Evolutionary conservation across 495 filamentous ascomycete species (phyloP).

Genomic region (Aspergillus ostianus): DNA sequence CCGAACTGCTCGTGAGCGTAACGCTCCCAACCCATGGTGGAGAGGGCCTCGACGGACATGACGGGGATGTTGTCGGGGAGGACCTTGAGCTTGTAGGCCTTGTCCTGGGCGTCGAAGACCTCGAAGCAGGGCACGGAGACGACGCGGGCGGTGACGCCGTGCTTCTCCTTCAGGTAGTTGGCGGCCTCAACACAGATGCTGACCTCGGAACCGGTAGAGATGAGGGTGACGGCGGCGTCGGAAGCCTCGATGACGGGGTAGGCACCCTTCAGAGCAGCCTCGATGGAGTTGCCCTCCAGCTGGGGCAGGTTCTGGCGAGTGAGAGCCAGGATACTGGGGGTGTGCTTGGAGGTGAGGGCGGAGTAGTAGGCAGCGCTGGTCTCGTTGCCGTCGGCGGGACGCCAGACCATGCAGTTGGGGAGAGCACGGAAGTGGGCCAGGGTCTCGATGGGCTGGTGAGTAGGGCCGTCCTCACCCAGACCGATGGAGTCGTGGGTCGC

Average conservation of each 20-base stretch:
- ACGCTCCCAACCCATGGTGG: slow-evolving; percentile 93
- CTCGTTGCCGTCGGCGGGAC: slow-evolving; percentile 98
- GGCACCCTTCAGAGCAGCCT: slow-evolving; percentile 86
- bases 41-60: slow-evolving; percentile 91
- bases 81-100: slow-evolving; percentile 88
- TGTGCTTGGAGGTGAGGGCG: slow-evolving; percentile 85
- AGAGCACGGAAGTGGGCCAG: slow-evolving; percentile 98
- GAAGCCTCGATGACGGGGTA: slow-evolving; percentile 86
- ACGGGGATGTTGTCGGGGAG: slow-evolving; percentile 94
- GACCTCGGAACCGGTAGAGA: slow-evolving; percentile 96
- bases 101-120: slow-evolving; percentile 91
- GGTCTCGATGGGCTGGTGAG: slow-evolving; percentile 99
- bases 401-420: slow-evolving; percentile 99
- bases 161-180: slow-evolving; percentile 84
- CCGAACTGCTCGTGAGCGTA: slow-evolving; percentile 99
- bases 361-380: slow-evolving; percentile 97
- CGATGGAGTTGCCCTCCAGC: slow-evolving; percentile 87
- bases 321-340: slow-evolving; percentile 87
- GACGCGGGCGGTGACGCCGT: slow-evolving; percentile 84
- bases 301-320: slow-evolving; percentile 99
- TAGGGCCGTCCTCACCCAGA: slow-evolving; percentile 97
- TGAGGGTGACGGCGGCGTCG: slow-evolving; percentile 81
- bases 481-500: slow-evolving; percentile 99
- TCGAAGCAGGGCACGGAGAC: slow-evolving; percentile 97
- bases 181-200: slow-evolving; percentile 88